Evolutionary conservation across 306 rosid genomes (phyloP), one percentile per base, ranked within the genome.

Genomic region (Canavalia ensiformis): DNA sequence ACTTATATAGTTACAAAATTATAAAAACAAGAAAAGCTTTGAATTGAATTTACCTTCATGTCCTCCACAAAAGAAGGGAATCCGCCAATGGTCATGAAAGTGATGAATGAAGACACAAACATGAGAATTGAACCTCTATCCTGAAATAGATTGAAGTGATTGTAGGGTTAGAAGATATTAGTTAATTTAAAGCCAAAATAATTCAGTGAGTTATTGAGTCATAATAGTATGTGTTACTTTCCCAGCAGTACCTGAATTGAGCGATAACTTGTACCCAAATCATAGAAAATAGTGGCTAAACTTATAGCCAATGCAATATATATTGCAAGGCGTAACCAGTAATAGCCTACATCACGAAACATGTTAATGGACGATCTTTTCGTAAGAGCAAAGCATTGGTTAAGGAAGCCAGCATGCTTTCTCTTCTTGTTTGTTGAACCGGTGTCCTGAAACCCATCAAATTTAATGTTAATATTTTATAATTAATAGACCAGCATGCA

Each of bases 41-140:
- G n/a, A 69, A 57, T 49, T 33, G 50, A 57, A 70, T 18, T 74
- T 12, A 91, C 94, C 94, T 93, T 90, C 97, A 91, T 89, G 69
- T 91, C 98, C 55, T 94, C 97, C 11, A 94, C 97, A 84, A 88
- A 93, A 44, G 98, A 93, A 73, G 94, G 94, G 79, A 93, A 93
- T 63, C 97, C 98, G 35, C 97, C 97, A 29, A 94, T 90, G 47
- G 91, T 87, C 98, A 94, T 94, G 86, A 94, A 94, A 60, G 94
- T 94, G 1, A 94, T 41, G 82, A 94, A 94, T n/a, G 94, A 51
- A 25, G 82, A 86, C 3, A 89, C 86, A 79, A 91, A 93, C 77
- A 82, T 78, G 5, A 94, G 88, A 89, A 90, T 72, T 39, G 90
- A 81, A 13, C 91, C 92, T 73, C 98, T 86, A 30, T 87, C 94